Conservation (phyloP, 2,329 filamentous ascomycete species). For the Ophiostoma piceae region DNA sequence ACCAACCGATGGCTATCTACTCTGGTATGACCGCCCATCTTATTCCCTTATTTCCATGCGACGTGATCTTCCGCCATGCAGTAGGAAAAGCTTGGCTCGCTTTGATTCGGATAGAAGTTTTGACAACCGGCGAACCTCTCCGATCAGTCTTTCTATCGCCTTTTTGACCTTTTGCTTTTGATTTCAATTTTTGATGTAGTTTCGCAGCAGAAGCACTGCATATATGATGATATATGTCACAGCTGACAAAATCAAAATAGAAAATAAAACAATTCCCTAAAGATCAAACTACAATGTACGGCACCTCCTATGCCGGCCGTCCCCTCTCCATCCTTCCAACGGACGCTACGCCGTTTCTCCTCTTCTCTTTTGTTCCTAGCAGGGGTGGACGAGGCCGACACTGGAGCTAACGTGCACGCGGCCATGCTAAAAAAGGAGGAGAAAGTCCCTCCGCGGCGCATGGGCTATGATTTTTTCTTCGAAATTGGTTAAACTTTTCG, state of each 20-base stretch:
- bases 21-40: not conserved
- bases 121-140: not conserved
- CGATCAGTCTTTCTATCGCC: not conserved
- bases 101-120: not conserved
- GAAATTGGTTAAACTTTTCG: not conserved
- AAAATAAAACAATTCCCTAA: too few relatives aligned
- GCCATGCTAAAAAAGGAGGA: conserved; percentile 1
- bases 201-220: too few relatives aligned
- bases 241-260: too few relatives aligned
- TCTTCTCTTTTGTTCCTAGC: conserved; percentile 2
- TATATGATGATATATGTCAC: too few relatives aligned
- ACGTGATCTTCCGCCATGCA: not conserved
- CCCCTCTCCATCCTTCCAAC: not conserved
- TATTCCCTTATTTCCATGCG: not conserved
- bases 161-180: not conserved
- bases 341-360: not conserved
- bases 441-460: not conserved
- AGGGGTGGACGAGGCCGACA: conserved; percentile 7
- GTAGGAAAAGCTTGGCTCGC: not conserved
- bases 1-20: not conserved
- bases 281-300: not conserved
- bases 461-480: conserved; percentile 3
- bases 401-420: conserved; percentile 4
- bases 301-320: not conserved
- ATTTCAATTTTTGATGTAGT: too few relatives aligned